Base-by-base conservation (phyloP, 1,284 basidiomycete species). In the Ustilago bromivora region DNA sequence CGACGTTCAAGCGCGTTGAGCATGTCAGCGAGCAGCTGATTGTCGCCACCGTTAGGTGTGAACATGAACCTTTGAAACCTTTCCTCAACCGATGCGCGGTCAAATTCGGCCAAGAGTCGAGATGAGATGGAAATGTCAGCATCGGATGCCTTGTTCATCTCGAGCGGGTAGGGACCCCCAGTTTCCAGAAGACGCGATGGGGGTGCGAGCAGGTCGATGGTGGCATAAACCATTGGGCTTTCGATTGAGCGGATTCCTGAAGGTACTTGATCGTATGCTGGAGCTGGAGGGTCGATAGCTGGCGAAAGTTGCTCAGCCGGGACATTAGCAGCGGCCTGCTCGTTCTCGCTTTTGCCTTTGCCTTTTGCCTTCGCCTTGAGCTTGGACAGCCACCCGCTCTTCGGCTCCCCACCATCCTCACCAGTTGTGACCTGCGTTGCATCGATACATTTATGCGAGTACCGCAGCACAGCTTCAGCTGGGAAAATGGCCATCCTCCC, bases 161-260 rank as follows among this genome's bases (percentile, higher is more conserved):
- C 76, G 35, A 62, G 35, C 3, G 76, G 76, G n/a, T 74, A 78
- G 0, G 71, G 76, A 1, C 75, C 75, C 8, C 64, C 57, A 0
- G 70, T 63, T 35, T 78, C 71, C 13, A 71, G 35, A 31, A 78
- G 56, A 7, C 76, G 64, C 3, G 67, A 56, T 1, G 71, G 76
- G 28, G 76, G 76, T 1, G 71, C 64, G 15, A 78, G 71, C 35
- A 73, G 52, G 32, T 78, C 76, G 47, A 78, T 49, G n/a, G 71
- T 78, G 0, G 67, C 71, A 60, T 63, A 78, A 3, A 67, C 55
- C 76, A 78, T 74, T 15, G 54, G n/a, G 12, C 61, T 34, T 15
- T 71, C 61, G 52, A 78, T 65, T 31, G 57, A 65, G 10, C 40
- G 23, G 1, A 66, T 35, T 7, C 53, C 46, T 32, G 35, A 2